Percentiles rank a stretch among this genome's conserved stretches.
Evolutionary conservation across 2,329 filamentous ascomycete genomes (phyloP).

Genomic region (Gliomastix tumulicola): DNA sequence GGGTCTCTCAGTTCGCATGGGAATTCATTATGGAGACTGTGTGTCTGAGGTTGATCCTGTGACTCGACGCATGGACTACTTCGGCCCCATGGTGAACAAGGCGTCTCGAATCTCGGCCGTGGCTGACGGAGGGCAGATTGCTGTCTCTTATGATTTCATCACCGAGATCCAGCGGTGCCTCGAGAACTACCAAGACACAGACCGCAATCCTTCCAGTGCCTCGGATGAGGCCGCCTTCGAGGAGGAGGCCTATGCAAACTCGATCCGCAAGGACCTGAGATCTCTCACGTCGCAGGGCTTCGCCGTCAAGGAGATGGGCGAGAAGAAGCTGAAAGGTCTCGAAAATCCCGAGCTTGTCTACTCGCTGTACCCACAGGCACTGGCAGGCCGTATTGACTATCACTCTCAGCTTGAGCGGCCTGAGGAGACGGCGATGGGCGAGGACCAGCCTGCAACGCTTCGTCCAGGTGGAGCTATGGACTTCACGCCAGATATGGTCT

Average conservation of each 20-base stretch:
- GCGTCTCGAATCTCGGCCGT: conserved; percentile 89
- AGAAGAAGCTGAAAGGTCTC: conserved; percentile 90
- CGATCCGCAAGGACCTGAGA: conserved; percentile 81
- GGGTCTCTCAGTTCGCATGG: conserved; percentile 93
- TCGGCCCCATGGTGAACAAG: conserved; percentile 98
- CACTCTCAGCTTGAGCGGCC: conserved; percentile 47
- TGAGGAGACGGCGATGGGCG: conserved; percentile 24
- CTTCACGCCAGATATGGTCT: conserved; percentile 79
- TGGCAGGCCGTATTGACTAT: conserved; percentile 71
- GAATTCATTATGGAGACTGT: conserved; percentile 89
- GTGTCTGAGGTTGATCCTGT: conserved; percentile 95
- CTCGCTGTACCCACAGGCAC: conserved; percentile 84
- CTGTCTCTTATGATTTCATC: conserved; percentile 95
- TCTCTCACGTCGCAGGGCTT: conserved; percentile 88
- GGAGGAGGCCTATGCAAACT: conserved; percentile 65
- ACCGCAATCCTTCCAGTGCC: conserved; percentile 59
- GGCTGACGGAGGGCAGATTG: conserved; percentile 94
- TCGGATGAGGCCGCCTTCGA: conserved; percentile 59
- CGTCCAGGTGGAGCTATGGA: conserved; percentile 55
- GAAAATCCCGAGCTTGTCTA: conserved; percentile 97
- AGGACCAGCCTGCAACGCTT: conserved; percentile 54
- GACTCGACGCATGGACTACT: conserved; percentile 98
- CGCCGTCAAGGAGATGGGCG: conserved; percentile 92
- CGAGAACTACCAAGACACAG: conserved; percentile 82
- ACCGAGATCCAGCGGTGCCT: conserved; percentile 88